Evolutionary conservation across 2,329 filamentous ascomycete genomes (phyloP).

Genomic region (Trichocomaceae sp.): DNA sequence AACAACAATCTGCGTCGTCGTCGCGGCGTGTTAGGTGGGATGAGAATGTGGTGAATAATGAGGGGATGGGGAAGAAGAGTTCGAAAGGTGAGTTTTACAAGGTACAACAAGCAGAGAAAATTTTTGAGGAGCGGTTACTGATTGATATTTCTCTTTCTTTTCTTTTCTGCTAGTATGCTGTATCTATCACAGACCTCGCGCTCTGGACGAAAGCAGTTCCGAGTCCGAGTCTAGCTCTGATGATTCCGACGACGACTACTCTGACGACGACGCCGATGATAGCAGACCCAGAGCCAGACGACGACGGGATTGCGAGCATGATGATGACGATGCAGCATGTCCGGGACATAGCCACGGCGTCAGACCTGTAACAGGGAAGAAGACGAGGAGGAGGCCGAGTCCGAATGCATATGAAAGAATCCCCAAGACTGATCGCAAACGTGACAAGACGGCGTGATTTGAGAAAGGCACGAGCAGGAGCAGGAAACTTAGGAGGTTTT

Average conservation of each 20-base stretch:
- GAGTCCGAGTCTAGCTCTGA: constrained; percentile 42
- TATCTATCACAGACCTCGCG: constrained; percentile 86
- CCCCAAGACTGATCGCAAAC: constrained; percentile 25
- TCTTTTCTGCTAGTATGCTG: constrained; percentile 68
- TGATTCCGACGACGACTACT: constrained; percentile 10
- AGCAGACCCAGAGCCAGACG: constrained; percentile 15
- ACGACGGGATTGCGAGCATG: constrained; percentile 19
- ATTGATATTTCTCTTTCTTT: neutral
- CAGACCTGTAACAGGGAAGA: constrained; percentile 22
- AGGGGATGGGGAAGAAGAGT: constrained; percentile 86
- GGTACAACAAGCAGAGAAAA: neutral
- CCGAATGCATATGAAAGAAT: constrained; percentile 45
- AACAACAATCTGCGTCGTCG: no score
- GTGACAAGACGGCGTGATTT: neutral
- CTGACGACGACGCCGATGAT: neutral
- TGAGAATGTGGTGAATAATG: constrained; percentile 89
- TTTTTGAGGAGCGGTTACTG: no score
- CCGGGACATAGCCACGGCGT: constrained; percentile 17
- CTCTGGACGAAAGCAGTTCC: constrained; percentile 72
- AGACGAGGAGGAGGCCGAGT: constrained; percentile 23
- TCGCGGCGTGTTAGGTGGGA: constrained; percentile 78
- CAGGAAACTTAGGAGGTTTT: neutral
- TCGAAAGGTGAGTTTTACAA: constrained; percentile 65
- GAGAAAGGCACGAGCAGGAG: neutral
- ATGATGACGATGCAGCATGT: constrained; percentile 14